Evolutionary conservation across 202 grass and related monocot genomes (phyloP).

Genomic region (Eragrostis tef): DNA sequence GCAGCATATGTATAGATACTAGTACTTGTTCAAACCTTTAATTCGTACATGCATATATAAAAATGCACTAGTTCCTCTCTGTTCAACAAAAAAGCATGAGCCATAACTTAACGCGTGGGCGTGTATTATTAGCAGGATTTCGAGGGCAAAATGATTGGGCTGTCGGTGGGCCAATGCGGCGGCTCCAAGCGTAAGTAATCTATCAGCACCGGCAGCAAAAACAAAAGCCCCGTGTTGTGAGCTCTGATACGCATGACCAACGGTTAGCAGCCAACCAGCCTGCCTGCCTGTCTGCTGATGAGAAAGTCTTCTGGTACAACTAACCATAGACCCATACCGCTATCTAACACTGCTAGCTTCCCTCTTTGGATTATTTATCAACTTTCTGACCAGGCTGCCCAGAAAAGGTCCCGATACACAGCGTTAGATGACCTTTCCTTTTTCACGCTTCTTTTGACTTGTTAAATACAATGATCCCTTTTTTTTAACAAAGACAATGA

Average conservation of each 20-base stretch:
- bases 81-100: neutral
- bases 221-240: no score
- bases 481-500: neutral
- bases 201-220: no score
- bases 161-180: constrained; percentile 2
- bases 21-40: no score
- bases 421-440: neutral
- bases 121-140: neutral
- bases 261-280: no score
- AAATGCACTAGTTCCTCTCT: neutral
- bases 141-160: neutral
- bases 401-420: neutral
- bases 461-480: neutral
- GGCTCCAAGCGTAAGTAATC: neutral
- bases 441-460: neutral
- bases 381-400: neutral
- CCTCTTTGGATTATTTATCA: neutral
- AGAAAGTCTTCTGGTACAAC: neutral
- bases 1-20: no score
- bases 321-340: neutral
- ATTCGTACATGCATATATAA: no score
- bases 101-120: neutral
- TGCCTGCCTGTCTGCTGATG: neutral
- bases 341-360: neutral
- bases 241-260: no score